These are phyloP conservation scores for Sporothrix dimorphospora DNA, from an alignment of 2,329 filamentous ascomycete genomes.

Conservation along the genomic window DNA sequence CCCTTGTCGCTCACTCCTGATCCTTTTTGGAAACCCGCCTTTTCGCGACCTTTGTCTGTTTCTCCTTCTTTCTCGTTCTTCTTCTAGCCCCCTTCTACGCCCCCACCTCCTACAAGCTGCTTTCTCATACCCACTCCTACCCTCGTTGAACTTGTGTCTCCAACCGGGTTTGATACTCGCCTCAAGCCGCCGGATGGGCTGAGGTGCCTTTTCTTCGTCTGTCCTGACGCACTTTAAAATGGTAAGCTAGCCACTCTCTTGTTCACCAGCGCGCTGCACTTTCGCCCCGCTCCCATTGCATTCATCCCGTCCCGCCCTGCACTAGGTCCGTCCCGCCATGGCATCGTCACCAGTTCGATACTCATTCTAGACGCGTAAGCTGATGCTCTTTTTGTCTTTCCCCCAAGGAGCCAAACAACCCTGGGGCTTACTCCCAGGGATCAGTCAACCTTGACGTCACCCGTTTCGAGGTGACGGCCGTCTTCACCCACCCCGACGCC, in stretches of 20 bases:
- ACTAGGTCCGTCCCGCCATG: conserved; percentile 10
- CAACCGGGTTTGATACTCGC: not conserved
- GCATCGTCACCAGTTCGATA: not conserved
- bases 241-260: conserved; percentile 20
- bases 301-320: not conserved
- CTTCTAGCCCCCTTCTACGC: not conserved
- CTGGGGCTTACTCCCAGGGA: not conserved
- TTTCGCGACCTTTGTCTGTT: not conserved
- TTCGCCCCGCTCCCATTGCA: not conserved
- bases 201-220: not conserved
- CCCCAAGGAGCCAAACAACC: not conserved
- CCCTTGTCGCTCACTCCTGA: not conserved
- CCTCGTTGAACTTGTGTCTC: not conserved
- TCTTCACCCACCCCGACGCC: conserved; percentile 62
- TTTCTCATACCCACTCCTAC: not conserved
- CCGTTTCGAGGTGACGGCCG: conserved; percentile 60
- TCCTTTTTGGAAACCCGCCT: too few relatives aligned
- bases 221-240: not conserved
- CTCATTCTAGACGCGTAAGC: not conserved
- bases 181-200: not conserved
- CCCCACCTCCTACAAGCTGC: not conserved
- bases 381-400: not conserved
- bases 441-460: conserved; percentile 22
- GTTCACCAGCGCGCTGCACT: not conserved
- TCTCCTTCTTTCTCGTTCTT: not conserved